Conservation (phyloP, 306 rosid genomes). For the Begonia peltatifolia region DNA sequence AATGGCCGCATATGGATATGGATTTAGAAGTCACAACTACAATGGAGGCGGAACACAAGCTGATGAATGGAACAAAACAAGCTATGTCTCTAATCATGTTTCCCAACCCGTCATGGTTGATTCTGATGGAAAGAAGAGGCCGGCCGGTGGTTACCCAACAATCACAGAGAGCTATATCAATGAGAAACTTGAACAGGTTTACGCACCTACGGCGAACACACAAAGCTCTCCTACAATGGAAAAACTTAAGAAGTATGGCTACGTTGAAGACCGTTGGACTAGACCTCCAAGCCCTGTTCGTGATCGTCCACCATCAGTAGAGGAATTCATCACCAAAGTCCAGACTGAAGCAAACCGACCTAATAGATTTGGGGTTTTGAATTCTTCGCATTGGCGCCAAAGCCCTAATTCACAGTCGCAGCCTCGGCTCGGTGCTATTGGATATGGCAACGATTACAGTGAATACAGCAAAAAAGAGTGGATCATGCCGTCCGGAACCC, state of each 20-base stretch:
- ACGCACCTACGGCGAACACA: constrained; percentile 4
- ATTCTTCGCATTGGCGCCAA: constrained; percentile 2
- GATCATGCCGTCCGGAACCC: constrained; percentile 10
- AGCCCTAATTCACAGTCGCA: neutral
- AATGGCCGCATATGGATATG: constrained; percentile 26
- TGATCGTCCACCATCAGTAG: constrained; percentile 3
- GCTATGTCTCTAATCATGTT: neutral
- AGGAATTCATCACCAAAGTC: constrained; percentile 16
- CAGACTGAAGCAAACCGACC: constrained; percentile 21
- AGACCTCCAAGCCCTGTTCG: constrained; percentile 9
- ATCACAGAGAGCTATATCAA: constrained; percentile 8
- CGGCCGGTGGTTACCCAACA: neutral
- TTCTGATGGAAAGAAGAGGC: constrained; percentile 8
- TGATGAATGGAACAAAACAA: constrained; percentile 12
- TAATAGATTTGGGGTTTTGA: constrained; percentile 1
- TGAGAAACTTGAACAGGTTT: constrained; percentile 5
- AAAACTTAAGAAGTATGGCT: constrained; percentile 11
- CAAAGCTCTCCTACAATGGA: constrained; percentile 13
- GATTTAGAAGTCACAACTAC: constrained; percentile 13
- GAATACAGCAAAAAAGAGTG: constrained; percentile 15
- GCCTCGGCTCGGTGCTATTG: neutral
- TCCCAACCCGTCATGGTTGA: constrained; percentile 10
- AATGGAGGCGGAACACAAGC: neutral
- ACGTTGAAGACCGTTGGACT: constrained; percentile 4
- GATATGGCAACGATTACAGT: constrained; percentile 8